Base-by-base conservation (phyloP, 371 early-diverging fungal species). In the Blastocladiella emersonii region DNA sequence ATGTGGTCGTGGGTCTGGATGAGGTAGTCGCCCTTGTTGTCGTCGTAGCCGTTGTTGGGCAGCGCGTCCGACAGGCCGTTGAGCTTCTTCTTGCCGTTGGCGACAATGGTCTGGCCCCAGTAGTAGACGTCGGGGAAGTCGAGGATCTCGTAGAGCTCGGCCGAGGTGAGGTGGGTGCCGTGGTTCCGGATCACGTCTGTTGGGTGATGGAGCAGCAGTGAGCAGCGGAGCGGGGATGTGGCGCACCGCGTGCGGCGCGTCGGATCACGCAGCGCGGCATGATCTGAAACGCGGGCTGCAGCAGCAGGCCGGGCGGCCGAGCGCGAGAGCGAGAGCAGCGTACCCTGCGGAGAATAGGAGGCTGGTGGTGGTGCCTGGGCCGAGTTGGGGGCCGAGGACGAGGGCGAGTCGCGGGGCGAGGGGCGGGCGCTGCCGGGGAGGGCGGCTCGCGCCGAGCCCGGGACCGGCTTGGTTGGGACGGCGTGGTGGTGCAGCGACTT, bases 21-120 rank as follows among this genome's bases (percentile, higher is more conserved):
- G 56, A 86, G 76, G 64, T 93, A 93, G 67, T 96, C 97, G 6
- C 97, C 97, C 6, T 91, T 85, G 60, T 92, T 84, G 75, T 96
- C 97, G 70, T 95, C 96, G 65, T 82, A 95, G 21, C 81, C 89
- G 69, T 78, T 75, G 64, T 89, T 75, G 63, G 17, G 68, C 70
- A 6, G 72, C 72, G 12, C 67, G 63, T 7, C 76, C 63, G n/a
- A 41, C 12, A 41, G 10, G 0, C 59, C 59, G n/a, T 77, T 78
- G 41, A 77, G 66, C 62, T 80, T 59, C 19, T 36, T 34, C 59
- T 37, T 41, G 25, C 32, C 35, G 32, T 34, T 36, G 15, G 6
- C 6, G 35, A 25, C 12, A 1, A 84, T 78, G 65, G 85, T 84
- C 56, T 79, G 83, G 17, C 95, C 94, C 36, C 87, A 83, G 69